Base-by-base conservation (phyloP, 768 basidiomycete genomes). In the Tulasnella sp. region DNA sequence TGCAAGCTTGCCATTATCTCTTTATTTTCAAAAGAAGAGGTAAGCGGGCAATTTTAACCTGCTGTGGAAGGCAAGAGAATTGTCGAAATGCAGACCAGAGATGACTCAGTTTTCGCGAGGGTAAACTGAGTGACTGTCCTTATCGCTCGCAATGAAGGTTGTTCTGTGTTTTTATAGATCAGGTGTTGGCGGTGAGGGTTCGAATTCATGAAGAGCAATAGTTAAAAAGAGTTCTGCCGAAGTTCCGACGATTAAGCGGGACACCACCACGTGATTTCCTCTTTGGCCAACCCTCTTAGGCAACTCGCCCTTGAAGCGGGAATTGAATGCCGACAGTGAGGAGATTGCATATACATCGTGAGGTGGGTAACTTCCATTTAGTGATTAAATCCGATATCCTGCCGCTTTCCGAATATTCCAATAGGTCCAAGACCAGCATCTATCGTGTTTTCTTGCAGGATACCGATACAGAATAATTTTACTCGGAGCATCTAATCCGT, bases 261-360 rank as follows among this genome's bases (percentile, higher is more conserved):
- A 68, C 62, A 34, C 62, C 58, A 34, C 36, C 91, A 94, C 81
- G 89, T 90, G 0, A 84, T 96, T 21, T 90, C 89, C 1, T 92
- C 91, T 5, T 88, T 94, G 21, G 0, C 93, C 42, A 42, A 14
- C 10, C 94, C 8, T 92, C 93, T 7, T 90, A 89, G 80, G 82
- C 85, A 5, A 85, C 21, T 93, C 94, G 0, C 88, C 1, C 85
- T 96, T 3, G 46, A 73, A 79, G 68, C 76, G 58, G n/a, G 31
- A 62, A 4, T 27, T 34, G 58, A 1, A 74, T 74, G 73, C 73
- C 10, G 73, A 74, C 18, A 19, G 44, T 9, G 39, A 74, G 24
- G 3, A 34, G 62, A 68, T 36, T 68, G 62, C 31, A 34, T 68
- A 31, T 68, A 0, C 36, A 27, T 14, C 62, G 12, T 68, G 31